A percentile compares a stretch with the other conserved stretches of the same genome.
Conservation (phyloP, 2,329 filamentous ascomycete genomes). For the Acephala macrosclerotiorum region DNA sequence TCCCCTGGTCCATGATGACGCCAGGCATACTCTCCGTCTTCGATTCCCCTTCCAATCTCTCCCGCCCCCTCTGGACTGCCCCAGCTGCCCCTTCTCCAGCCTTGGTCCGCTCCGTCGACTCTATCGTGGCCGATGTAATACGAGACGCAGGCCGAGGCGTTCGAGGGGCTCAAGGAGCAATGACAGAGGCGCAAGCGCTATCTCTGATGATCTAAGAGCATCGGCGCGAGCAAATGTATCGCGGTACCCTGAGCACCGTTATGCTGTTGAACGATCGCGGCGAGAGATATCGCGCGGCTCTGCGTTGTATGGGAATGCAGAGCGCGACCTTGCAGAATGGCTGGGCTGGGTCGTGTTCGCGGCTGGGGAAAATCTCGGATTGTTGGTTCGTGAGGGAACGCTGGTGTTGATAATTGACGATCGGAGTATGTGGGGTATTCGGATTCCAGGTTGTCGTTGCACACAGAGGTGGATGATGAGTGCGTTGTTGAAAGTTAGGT, state of each 20-base stretch:
- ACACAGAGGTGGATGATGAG: not conserved
- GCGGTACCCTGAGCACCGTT: slow-evolving; percentile 9
- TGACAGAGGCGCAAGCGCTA: slow-evolving; percentile 42
- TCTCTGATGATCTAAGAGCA: slow-evolving; percentile 34
- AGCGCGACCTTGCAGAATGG: slow-evolving; percentile 42
- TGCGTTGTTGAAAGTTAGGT: slow-evolving; percentile 10
- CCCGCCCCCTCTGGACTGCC: slow-evolving; percentile 38
- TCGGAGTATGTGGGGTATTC: slow-evolving; percentile 2
- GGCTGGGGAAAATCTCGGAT: slow-evolving; percentile 12
- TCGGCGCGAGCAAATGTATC: slow-evolving; percentile 38
- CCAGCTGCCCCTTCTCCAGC: slow-evolving; percentile 39
- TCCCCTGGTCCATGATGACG: slow-evolving; percentile 63
- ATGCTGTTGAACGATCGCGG: slow-evolving; percentile 8
- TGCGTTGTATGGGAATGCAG: slow-evolving; percentile 35
- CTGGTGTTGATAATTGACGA: not conserved
- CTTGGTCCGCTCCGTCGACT: slow-evolving; percentile 40
- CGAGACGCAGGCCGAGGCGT: slow-evolving; percentile 27
- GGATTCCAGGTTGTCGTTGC: slow-evolving; percentile 12
- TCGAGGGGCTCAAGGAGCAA: slow-evolving; percentile 24
- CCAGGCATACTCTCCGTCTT: slow-evolving; percentile 55
- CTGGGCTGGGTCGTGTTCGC: slow-evolving; percentile 31
- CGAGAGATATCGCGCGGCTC: slow-evolving; percentile 21
- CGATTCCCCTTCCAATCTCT: slow-evolving; percentile 34
- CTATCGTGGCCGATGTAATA: slow-evolving; percentile 44
- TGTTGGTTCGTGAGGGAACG: not conserved